Percentiles rank a stretch among this genome's conserved stretches.
Evolutionary conservation across 345 rosid genomes (phyloP).

Genomic region (Aegle marmelos): DNA sequence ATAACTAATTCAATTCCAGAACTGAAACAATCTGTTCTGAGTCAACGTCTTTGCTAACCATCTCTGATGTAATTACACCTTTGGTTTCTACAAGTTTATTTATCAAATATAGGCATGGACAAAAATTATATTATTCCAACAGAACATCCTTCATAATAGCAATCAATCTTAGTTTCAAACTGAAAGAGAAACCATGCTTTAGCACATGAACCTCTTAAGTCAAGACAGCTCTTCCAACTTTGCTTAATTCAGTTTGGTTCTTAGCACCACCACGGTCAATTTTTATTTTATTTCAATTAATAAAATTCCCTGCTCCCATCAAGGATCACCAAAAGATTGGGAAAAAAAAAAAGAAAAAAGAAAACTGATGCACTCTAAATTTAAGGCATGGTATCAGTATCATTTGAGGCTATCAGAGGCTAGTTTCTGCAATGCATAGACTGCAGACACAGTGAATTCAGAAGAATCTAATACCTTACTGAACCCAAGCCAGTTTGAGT

Average conservation of each 20-base stretch:
- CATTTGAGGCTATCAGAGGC: neutral
- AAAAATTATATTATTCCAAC: neutral
- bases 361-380: neutral
- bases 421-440: neutral
- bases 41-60: neutral
- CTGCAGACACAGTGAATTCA: neutral
- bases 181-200: neutral
- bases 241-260: neutral
- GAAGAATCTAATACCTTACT: conserved; percentile 41
- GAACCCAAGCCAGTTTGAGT: conserved; percentile 76
- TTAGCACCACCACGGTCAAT: neutral
- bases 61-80: neutral
- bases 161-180: neutral
- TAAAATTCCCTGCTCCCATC: too few species aligned
- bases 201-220: neutral
- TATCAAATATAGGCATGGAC: neutral
- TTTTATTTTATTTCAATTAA: neutral
- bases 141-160: neutral
- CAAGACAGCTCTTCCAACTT: neutral
- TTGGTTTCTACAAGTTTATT: neutral
- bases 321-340: too few species aligned
- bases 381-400: neutral
- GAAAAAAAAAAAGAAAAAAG: too few species aligned
- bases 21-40: neutral
- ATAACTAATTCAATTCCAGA: neutral